These are phyloP conservation scores for Fistulinella cinereoalba DNA, from an alignment of 1,284 basidiomycete genomes.

Conservation along the genomic window DNA sequence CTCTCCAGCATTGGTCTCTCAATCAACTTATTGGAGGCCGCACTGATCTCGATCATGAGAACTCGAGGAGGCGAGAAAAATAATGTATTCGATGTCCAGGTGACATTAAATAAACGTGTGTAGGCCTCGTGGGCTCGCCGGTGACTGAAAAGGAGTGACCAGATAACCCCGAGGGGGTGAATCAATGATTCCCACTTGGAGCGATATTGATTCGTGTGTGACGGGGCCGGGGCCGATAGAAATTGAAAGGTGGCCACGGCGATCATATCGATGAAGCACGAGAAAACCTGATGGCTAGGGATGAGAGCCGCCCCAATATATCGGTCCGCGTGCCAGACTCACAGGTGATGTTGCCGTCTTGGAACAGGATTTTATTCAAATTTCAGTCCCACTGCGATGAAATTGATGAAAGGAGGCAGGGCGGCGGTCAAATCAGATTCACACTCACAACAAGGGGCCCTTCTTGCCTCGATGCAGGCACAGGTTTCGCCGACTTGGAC, in stretches of 20 bases:
- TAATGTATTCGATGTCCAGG: slow-evolving; percentile 17
- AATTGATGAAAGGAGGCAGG: slow-evolving; percentile 28
- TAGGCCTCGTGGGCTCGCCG: slow-evolving; percentile 30
- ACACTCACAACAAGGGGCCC: slow-evolving; percentile 60
- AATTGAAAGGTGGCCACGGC: slow-evolving; percentile 32
- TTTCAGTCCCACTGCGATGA: slow-evolving; percentile 33
- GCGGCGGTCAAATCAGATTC: slow-evolving; percentile 17
- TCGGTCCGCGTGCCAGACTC: slow-evolving; percentile 24
- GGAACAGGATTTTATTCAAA: slow-evolving; percentile 18
- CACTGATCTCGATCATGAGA: slow-evolving; percentile 22
- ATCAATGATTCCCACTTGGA: slow-evolving; percentile 30
- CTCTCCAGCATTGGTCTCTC: not conserved
- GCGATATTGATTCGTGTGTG: slow-evolving; percentile 25
- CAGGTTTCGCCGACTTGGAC: slow-evolving; percentile 46
- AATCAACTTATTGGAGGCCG: not conserved
- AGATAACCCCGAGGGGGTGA: slow-evolving; percentile 34
- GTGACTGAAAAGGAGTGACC: slow-evolving; percentile 14
- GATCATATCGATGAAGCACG: slow-evolving; percentile 34
- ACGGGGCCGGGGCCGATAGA: slow-evolving; percentile 33
- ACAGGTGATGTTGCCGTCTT: slow-evolving; percentile 18
- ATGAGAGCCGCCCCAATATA: slow-evolving; percentile 20
- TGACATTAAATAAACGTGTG: slow-evolving; percentile 36
- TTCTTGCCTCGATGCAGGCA: slow-evolving; percentile 50
- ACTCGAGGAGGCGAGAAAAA: slow-evolving; percentile 4
- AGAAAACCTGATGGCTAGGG: slow-evolving; percentile 35